Evolutionary conservation across 768 basidiomycete species (phyloP), one percentile per base, ranked within the genome.

Genomic region (Pleurotus tuber-regium): DNA sequence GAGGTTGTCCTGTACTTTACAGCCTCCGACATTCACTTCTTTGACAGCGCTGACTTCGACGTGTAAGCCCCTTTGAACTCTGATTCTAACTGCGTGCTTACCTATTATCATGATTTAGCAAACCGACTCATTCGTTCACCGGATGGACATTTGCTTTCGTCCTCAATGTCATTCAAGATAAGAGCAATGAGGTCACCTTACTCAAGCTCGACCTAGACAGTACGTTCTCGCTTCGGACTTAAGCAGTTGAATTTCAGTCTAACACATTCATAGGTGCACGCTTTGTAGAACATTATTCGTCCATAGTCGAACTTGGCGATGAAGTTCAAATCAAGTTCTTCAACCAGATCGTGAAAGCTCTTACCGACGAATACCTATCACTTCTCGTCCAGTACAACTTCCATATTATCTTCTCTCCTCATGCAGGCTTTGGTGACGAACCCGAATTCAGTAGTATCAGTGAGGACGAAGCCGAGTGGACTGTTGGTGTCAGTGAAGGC

Each of bases 1-100:
- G 61, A 62, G 41, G 57, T 57, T 26, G 35, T 59, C 12, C 52
- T 62, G 24, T 56, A 56, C 52, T 53, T 62, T 39, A 55, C 52
- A 14, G 40, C 58, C 16, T 54, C 54, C 10, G 53, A 62, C n/a
- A 25, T 60, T 2, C 21, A 50, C 24, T 43, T 57, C 3, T 57
- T 56, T 18, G 40, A 47, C 33, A 47, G 43, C 23, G 42, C 30
- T 7, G 33, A 42, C 33, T 59, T 57, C 53, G 52, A 30, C 14
- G 38, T n/a, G 57, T 56, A 18, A 18, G 14, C 7, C 35, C 35
- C 7, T n/a, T 18, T 18, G 1, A 36, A 12, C 2, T 18, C 14
- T 18, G 35, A 14, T 36, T 36, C 35, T 1, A 36, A 36, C 18
- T 18, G 10, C 18, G 35, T 36, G 18, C 35, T 36, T 4, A 36